A percentile compares a stretch with the other conserved stretches of the same genome.
Conservation (phyloP, 2,329 filamentous ascomycete genomes). For the Sclerotinia trifoliorum region DNA sequence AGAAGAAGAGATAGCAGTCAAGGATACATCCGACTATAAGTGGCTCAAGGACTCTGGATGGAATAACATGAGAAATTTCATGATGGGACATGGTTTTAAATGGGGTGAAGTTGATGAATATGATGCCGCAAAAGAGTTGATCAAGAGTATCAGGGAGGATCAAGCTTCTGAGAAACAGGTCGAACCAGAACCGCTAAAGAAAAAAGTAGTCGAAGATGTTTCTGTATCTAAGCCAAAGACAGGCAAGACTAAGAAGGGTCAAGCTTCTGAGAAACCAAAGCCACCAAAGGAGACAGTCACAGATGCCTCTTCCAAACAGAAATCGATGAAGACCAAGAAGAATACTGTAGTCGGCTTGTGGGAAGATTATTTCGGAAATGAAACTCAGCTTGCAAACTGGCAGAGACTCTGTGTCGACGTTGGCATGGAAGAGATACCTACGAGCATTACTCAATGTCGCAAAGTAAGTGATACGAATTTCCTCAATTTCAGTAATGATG, state of each 20-base stretch:
- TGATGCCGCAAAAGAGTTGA: constrained; percentile 1
- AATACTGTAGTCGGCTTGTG: constrained; percentile 17
- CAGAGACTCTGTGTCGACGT: constrained; percentile 48
- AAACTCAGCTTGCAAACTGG: constrained; percentile 44
- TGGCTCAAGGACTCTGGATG: not conserved
- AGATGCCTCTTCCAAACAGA: too few species aligned
- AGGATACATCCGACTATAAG: not conserved
- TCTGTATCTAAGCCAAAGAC: not conserved
- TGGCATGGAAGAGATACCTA: constrained; percentile 42
- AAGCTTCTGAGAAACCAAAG: too few species aligned
- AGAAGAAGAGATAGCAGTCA: not conserved
- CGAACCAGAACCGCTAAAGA: not conserved
- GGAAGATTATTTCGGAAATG: constrained; percentile 33
- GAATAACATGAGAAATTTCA: constrained; percentile 6
- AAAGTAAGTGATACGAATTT: constrained; percentile 40
- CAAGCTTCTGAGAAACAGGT: constrained; percentile 1
- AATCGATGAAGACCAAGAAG: constrained; percentile 18
- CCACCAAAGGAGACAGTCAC: too few species aligned
- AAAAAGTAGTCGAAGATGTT: not conserved
- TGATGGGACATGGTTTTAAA: constrained; percentile 1
- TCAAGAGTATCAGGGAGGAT: constrained; percentile 1
- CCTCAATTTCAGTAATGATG: not conserved
- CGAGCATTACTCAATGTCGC: constrained; percentile 48
- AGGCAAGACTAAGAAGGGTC: constrained; percentile 16
- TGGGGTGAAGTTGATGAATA: not conserved